Evolutionary conservation across 129 eudicot species (phyloP), one percentile per base, ranked within the genome.

Genomic region (Saussurea involucrata): DNA sequence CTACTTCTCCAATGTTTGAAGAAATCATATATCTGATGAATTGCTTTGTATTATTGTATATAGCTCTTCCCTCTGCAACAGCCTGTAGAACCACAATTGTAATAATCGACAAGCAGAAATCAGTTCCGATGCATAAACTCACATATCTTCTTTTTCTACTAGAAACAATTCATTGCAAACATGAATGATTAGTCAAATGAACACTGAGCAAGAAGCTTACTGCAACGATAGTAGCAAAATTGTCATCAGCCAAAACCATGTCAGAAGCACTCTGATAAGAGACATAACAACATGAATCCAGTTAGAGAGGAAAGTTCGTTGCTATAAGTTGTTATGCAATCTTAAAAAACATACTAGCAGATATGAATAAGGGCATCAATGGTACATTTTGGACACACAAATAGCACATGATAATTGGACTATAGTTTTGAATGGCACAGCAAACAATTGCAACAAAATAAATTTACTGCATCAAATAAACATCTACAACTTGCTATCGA

Each of bases 201-300:
- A 42, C 32, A 42, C 17, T 18, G 15, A 46, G 34, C 65, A 42
- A 79, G 68, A 75, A 66, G 79, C 90, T 87, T 89, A 95, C 99
- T 64, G 99, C 97, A 78, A 95, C 96, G 76, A 95, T 92, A 27
- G 97, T 88, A 78, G 99, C 99, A 73, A 95, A 95, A 83, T 95
- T 95, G 88, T 95, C 99, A 87, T 95, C 99, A 78, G 97, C 97
- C 91, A 95, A 84, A 86, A 95, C 97, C 99, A 95, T 95, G 80
- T 95, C 99, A 24, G 99, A 92, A 77, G 99, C 99, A 90, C 99
- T 95, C 99, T 95, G 89, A 75, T 74, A 82, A 66, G 24, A 32
- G 66, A 74, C 69, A 49, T 42, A 73, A 17, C 49, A 22, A 34
- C 29, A 79, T 72, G 27, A 71, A 73, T 34, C 66, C 63, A 27